Evolutionary conservation across 805 yeast genomes (phyloP).

Genomic region (Scheffersomyces ergatensis): DNA sequence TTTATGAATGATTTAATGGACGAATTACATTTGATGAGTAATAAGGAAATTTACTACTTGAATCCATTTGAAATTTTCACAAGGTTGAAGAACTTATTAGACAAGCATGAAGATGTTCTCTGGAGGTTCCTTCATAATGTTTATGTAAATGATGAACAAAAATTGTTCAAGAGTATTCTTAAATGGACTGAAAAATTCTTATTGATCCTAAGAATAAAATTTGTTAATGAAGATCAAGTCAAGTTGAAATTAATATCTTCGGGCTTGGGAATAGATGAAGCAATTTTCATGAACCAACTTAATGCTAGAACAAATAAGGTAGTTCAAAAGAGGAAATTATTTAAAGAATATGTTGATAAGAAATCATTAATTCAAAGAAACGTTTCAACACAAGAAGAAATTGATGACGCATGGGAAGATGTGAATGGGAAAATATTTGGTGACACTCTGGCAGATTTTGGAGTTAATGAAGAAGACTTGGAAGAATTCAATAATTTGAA

Average conservation of each 20-base stretch:
- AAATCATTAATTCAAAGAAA: conserved; percentile 12
- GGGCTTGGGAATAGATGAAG: conserved; percentile 34
- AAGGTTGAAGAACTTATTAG: conserved; percentile 61
- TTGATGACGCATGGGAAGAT: conserved; percentile 44
- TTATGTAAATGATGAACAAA: conserved; percentile 72
- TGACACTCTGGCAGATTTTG: conserved; percentile 27
- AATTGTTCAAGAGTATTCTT: conserved; percentile 69
- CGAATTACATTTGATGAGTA: conserved; percentile 62
- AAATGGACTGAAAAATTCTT: conserved; percentile 73
- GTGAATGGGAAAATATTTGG: conserved; percentile 32
- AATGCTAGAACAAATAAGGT: conserved; percentile 35
- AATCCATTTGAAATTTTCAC: conserved; percentile 62
- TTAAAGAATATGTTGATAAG: conserved; percentile 29
- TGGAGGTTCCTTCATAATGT: conserved; percentile 78
- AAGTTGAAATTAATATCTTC: conserved; percentile 23
- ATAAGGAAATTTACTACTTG: conserved; percentile 46
- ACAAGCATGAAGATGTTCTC: conserved; percentile 68
- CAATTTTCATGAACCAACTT: conserved; percentile 36
- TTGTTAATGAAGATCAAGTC: conserved; percentile 34
- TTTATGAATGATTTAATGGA: conserved; percentile 53
- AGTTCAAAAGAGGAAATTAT: conserved; percentile 34
- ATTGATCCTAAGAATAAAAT: conserved; percentile 61
- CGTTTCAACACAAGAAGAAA: conserved; percentile 12
- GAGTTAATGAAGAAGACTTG: conserved; percentile 39
- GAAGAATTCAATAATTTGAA: conserved; percentile 39